Conservation (phyloP, 2,329 filamentous ascomycete genomes). For the Lasiodiplodia gonubiensis region DNA sequence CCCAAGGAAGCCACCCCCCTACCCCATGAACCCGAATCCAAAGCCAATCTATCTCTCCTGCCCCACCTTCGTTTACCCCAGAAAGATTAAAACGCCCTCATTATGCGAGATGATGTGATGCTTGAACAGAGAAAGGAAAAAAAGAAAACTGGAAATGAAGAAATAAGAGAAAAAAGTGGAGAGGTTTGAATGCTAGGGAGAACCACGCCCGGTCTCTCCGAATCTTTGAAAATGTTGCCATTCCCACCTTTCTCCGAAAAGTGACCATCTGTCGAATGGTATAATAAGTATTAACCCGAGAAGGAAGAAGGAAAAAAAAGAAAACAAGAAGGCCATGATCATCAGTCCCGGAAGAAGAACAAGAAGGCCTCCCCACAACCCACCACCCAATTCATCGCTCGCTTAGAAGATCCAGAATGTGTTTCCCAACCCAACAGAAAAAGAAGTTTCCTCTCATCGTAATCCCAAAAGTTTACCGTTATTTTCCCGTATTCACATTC, state of each 20-base stretch:
- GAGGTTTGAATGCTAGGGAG: background rate
- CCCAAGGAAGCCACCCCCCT: too few relatives aligned
- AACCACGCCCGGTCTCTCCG: background rate
- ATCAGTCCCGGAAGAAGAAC: too few relatives aligned
- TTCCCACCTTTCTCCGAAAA: background rate
- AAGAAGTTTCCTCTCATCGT: background rate
- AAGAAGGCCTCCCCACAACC: too few relatives aligned
- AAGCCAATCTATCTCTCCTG: background rate
- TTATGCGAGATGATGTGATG: slow-evolving; percentile 13
- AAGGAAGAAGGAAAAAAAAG: background rate
- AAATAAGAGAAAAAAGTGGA: background rate
- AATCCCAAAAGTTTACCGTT: background rate
- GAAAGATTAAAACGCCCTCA: slow-evolving; percentile 12
- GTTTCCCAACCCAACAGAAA: background rate
- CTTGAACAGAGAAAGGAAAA: background rate
- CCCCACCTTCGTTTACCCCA: background rate
- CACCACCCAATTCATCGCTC: background rate
- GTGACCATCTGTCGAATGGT: background rate
- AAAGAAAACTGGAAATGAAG: background rate
- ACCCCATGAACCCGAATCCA: background rate
- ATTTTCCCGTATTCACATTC: background rate
- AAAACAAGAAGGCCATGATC: background rate
- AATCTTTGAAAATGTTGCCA: background rate
- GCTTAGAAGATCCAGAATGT: background rate
- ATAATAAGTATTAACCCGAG: slow-evolving; percentile 7